Conservation (phyloP, 164 flowering plant species). For the Vitis rotundifolia region DNA sequence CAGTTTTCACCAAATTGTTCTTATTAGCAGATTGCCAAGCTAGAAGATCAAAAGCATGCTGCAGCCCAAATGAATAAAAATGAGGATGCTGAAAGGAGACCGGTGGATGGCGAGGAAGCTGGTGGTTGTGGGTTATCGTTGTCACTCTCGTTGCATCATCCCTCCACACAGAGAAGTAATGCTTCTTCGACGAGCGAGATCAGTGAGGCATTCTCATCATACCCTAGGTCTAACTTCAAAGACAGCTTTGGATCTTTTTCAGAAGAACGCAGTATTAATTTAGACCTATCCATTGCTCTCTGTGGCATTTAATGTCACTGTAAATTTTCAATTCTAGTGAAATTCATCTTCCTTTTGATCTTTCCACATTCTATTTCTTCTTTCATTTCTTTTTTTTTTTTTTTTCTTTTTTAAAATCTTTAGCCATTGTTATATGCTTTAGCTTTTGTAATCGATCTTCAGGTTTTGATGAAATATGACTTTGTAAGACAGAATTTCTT, state of each 20-base stretch:
- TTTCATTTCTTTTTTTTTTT: too few species aligned
- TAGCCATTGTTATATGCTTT: too few species aligned
- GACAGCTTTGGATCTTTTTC: slow-evolving; percentile 33
- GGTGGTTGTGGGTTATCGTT: slow-evolving; percentile 39
- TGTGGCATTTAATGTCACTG: slow-evolving; percentile 22
- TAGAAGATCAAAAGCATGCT: slow-evolving; percentile 12
- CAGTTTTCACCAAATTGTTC: background rate
- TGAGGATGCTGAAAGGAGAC: background rate
- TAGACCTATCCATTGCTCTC: slow-evolving; percentile 47
- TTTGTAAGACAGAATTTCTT: too few species aligned
- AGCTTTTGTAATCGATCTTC: too few species aligned
- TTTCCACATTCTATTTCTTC: background rate
- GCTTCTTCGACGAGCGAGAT: slow-evolving; percentile 49
- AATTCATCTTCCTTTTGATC: background rate
- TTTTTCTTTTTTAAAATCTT: too few species aligned
- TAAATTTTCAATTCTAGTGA: background rate
- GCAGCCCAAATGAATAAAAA: background rate
- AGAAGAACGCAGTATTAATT: slow-evolving; percentile 16
- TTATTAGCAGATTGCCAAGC: slow-evolving; percentile 2
- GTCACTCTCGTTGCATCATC: slow-evolving; percentile 50
- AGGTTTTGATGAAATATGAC: too few species aligned
- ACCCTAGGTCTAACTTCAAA: slow-evolving; percentile 27
- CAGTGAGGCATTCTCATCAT: slow-evolving; percentile 50
- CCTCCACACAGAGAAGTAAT: slow-evolving; percentile 32
- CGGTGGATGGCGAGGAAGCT: slow-evolving; percentile 19